Base-by-base conservation (phyloP, 164 flowering plant genomes). In the Saururus chinensis region DNA sequence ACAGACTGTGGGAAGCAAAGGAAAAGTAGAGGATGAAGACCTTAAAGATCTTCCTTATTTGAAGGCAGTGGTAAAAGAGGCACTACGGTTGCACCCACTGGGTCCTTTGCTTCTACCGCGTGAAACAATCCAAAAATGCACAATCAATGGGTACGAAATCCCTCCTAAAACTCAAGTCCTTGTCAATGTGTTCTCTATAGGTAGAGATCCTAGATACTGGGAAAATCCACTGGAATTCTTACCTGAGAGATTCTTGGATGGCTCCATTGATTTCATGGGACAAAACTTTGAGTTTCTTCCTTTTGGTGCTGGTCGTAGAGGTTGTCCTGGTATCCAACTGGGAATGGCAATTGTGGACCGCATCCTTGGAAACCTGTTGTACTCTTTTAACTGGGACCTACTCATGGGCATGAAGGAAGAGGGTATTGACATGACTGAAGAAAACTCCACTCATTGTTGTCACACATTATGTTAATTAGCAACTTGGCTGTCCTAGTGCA, bases 141-240 rank as follows among this genome's bases (percentile, higher is more conserved):
- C 25, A 40, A 71, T 25, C 59, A 62, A 22, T 53, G 74, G 70
- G 0, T 74, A 61, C 25, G 64, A 67, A 0, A 71, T 70, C 13
- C 66, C 69, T 4, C 17, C 59, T 0, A 68, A 68, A n/a, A 70
- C 70, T 4, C 61, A 53, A 49, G 62, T 74, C 10, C 4, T 67
- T 1, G 62, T 75, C 30, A 66, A 72, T 41, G 66, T 64, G 1
- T 64, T 66, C 52, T 62, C 76, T 6, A 68, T 81, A 25, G 67
- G 63, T 9, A 67, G 76, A 51, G 76, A 79, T 59, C 77, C 82
- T 0, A 53, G 60, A 19, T 37, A 26, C 9, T 79, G 82, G 82
- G 41, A 69, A 0, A 63, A 65, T 4, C 72, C 81, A 16, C 66
- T 71, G 9, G 45, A 53, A 22, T 66, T 72, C 62, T 19, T 60